Evolutionary conservation across 352 stramenopile species (phyloP), one percentile per base, ranked within the genome.

Genomic region (Globisporangium paroecandrum): DNA sequence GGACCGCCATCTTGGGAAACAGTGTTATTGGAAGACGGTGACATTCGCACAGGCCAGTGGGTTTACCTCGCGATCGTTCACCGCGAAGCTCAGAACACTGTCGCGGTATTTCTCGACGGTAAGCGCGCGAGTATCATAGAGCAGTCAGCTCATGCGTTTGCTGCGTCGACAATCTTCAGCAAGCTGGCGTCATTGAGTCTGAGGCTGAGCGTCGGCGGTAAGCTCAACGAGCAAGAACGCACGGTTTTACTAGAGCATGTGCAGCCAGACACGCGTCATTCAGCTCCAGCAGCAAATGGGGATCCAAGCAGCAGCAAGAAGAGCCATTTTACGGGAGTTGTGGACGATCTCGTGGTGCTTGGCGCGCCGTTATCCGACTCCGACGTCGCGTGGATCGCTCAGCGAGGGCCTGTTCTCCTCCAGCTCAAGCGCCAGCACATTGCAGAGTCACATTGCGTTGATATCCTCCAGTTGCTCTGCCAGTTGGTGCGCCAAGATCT

Each of bases 391-490:
- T 74, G 63, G 49, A 63, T 85, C 46, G 65, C 69, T 13, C 18
- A 29, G 12, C 72, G 58, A 38, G 79, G 76, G 2, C 69, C 67
- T 0, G n/a, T 75, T 64, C 65, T 88, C 7, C 75, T 85, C 47
- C 76, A 70, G 10, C 69, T 84, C 29, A 83, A 85, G 49, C 75
- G 74, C 20, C 70, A 70, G 4, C 32, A 77, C 34, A 25, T 73
- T 7, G 43, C 67, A 20, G 72, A 82, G 61, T 67, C 2, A 4
- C 55, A 85, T 24, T 80, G 70, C 57, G 49, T 32, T 4, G 68
- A 81, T 13, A 49, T 85, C 20, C 62, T 88, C 29, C 58, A 70
- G 5, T 46, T 88, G 18, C 60, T 88, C n/a, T 81, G 71, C 18
- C 73, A 68, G 46, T 58, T 83, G 9, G 22, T 20, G 9, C 55